Evolutionary conservation across 1,284 basidiomycete genomes (phyloP), one percentile per base, ranked within the genome.

Genomic region (Austroboletus novae-zelandiae): DNA sequence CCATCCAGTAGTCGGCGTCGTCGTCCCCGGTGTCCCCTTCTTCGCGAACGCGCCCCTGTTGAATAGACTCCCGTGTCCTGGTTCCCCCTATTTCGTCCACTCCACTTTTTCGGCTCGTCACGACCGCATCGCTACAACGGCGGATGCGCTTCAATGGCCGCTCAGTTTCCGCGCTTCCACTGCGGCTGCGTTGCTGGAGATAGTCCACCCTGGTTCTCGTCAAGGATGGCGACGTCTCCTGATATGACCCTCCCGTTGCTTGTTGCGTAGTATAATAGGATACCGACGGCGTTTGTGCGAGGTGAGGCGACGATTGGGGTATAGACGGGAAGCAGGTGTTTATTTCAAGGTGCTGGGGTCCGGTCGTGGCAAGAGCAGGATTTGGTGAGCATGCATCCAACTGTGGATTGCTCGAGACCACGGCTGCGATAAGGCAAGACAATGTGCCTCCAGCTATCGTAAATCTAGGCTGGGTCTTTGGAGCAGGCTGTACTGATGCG

Each of bases 121-220:
- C 53, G 52, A 52, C 34, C n/a, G 52, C 47, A 52, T 51, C 46
- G 47, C 52, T 53, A 13, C 34, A 31, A 17, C 47, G 47, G 36
- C 65, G 59, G 40, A 42, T 20, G 42, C 66, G 66, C 63, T 65
- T 69, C 56, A 25, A 41, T 6, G 54, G 55, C 56, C 64, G 61
- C 46, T 56, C 67, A 60, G 51, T 34, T 34, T 57, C 64, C 67
- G 48, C 47, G 35, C 55, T 57, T 27, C 36, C 48, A 47, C 55
- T 55, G n/a, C 51, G 54, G 29, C 54, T 50, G 35, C 53, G 64
- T 27, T 44, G 47, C 4, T 30, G n/a, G 9, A 31, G 17, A 49
- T 45, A 47, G 48, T 48, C 50, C 40, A 35, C 39, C 13, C 31
- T 43, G 14, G 37, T 41, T 36, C 29, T 32, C 32, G 43, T 45